Conservation (phyloP, 768 basidiomycete genomes). For the Crassisporium funariophilum region DNA sequence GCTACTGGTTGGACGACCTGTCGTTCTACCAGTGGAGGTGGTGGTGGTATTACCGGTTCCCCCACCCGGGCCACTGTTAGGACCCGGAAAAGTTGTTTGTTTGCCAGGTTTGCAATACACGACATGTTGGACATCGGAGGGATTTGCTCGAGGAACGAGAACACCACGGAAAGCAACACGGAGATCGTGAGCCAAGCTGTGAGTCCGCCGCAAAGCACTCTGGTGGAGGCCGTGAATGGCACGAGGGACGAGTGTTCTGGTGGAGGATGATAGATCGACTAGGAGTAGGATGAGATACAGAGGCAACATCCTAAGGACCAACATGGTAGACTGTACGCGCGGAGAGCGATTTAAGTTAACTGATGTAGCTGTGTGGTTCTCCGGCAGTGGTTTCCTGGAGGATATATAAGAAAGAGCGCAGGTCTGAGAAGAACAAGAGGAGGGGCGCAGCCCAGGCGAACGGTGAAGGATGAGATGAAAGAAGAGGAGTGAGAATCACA, state of each 20-base stretch:
- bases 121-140: slow-evolving; percentile 26
- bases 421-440: no score
- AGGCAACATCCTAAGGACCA: slow-evolving; percentile 33
- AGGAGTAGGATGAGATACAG: slow-evolving; percentile 39
- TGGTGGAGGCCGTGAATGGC: slow-evolving; percentile 52
- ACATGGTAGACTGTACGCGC: slow-evolving; percentile 22
- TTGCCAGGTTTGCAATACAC: slow-evolving; percentile 48
- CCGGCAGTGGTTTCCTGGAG: no score
- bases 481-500: no score
- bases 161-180: slow-evolving; percentile 63
- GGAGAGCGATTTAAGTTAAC: slow-evolving; percentile 24
- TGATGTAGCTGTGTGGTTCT: no score
- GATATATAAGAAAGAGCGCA: no score
- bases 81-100: slow-evolving; percentile 27
- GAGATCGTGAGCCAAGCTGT: slow-evolving; percentile 66
- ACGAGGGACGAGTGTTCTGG: slow-evolving; percentile 39
- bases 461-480: no score
- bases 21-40: slow-evolving; percentile 20
- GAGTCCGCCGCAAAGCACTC: slow-evolving; percentile 58
- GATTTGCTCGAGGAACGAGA: slow-evolving; percentile 43
- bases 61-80: slow-evolving; percentile 15
- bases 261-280: slow-evolving; percentile 24
- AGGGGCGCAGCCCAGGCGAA: no score
- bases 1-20: slow-evolving; percentile 12
- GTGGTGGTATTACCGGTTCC: slow-evolving; percentile 23